phyloP scores from a whole-genome alignment of 768 basidiomycete genomes.

The Phanerochaete sordida region DNA sequence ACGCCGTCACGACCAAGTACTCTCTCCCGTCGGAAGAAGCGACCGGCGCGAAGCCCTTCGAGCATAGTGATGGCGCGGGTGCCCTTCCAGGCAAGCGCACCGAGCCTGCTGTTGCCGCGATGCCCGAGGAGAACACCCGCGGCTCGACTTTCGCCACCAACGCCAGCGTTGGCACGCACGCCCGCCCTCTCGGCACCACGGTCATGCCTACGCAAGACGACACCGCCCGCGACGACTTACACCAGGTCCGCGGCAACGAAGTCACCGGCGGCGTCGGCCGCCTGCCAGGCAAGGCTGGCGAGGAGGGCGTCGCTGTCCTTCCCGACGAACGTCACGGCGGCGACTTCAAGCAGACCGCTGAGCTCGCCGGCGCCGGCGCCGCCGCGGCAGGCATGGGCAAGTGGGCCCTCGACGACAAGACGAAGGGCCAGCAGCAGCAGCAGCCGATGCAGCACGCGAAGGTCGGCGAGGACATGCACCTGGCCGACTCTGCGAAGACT shows the following conservation, averaged over 20 bases:
- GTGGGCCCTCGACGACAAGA: neutral
- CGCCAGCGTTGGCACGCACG: neutral
- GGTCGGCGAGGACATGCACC: constrained; percentile 5
- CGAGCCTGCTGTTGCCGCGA: constrained; percentile 43
- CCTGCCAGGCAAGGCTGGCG: constrained; percentile 18
- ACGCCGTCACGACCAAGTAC: neutral
- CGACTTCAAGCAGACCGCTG: neutral
- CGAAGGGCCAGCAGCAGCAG: neutral
- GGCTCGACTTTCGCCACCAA: neutral
- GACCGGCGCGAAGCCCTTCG: constrained; percentile 18
- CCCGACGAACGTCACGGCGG: constrained; percentile 13
- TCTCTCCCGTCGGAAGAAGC: constrained; percentile 29
- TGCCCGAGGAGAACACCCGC: constrained; percentile 41
- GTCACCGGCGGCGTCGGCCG: constrained; percentile 17
- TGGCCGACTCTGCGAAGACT: constrained; percentile 2
- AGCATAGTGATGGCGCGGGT: constrained; percentile 39
- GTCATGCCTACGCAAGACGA: neutral
- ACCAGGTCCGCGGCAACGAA: neutral
- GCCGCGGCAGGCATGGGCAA: neutral
- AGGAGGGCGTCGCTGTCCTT: constrained; percentile 19
- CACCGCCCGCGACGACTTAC: constrained; percentile 21
- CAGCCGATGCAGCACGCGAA: constrained; percentile 1
- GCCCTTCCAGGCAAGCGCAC: constrained; percentile 43
- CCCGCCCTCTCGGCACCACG: neutral
- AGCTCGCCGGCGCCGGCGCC: neutral